Percentiles rank a stretch among this genome's conserved stretches.
Conservation (phyloP, 1,284 basidiomycete genomes). For the Neolentinus lepideus region DNA sequence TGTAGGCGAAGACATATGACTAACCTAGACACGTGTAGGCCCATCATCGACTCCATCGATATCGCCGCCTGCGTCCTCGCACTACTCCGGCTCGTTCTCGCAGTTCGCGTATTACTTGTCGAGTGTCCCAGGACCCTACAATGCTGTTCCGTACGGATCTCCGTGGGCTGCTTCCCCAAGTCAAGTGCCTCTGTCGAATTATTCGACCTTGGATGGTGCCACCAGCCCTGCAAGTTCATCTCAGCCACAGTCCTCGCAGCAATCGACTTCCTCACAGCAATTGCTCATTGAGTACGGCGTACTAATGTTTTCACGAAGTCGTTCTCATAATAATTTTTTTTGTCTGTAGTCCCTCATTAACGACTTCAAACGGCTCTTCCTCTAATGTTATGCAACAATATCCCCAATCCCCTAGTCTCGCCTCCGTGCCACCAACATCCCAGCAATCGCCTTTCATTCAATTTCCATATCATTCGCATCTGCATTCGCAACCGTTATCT, state of each 20-base stretch:
- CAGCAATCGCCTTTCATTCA: conserved; percentile 28
- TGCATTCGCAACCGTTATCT: conserved; percentile 12
- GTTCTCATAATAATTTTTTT: conserved; percentile 4
- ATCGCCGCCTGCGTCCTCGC: conserved; percentile 30
- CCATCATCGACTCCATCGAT: conserved; percentile 15
- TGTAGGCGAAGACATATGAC: background rate
- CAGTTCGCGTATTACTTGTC: conserved; percentile 30
- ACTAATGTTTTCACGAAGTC: conserved; percentile 6
- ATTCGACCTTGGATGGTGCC: conserved; percentile 70
- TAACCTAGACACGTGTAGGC: conserved; percentile 1
- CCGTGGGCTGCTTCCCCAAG: conserved; percentile 35
- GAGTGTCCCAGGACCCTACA: conserved; percentile 41
- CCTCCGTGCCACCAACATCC: conserved; percentile 14
- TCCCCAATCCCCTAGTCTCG: conserved; percentile 7
- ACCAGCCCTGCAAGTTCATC: conserved; percentile 30
- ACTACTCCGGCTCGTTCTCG: conserved; percentile 31
- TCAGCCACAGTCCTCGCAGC: conserved; percentile 13
- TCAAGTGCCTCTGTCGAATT: conserved; percentile 59
- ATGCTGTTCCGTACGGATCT: conserved; percentile 41
- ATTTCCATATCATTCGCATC: conserved; percentile 31
- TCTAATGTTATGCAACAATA: conserved; percentile 22
- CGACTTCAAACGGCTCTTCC: conserved; percentile 32
- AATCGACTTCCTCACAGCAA: conserved; percentile 26
- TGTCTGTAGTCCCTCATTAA: conserved; percentile 38
- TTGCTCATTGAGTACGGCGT: conserved; percentile 46